Conservation (phyloP, 257 asterid genomes). For the Nicotiana sylvestris region DNA sequence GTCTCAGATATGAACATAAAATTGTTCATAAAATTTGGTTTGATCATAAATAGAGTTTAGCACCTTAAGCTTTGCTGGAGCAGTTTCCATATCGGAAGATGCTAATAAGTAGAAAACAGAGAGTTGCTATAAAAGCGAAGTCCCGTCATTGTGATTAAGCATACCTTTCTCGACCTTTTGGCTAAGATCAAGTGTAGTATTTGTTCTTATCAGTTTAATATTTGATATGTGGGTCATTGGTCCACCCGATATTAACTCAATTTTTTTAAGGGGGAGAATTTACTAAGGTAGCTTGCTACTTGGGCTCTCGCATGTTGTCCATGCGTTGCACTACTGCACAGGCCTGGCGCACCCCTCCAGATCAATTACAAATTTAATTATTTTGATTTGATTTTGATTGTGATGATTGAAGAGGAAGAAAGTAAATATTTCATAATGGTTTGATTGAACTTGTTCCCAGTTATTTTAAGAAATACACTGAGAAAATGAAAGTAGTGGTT, state of each 20-base stretch:
- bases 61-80: background rate
- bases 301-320: background rate
- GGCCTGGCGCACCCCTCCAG: background rate
- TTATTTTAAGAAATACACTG: background rate
- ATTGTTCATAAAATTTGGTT: background rate
- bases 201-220: background rate
- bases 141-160: rapidly evolving
- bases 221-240: background rate
- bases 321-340: background rate
- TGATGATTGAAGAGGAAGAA: too few relatives aligned
- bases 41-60: background rate
- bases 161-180: constrained; percentile 46
- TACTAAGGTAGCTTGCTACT: background rate
- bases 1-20: background rate
- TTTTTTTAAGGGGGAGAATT: background rate
- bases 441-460: too few relatives aligned
- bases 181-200: constrained; percentile 24
- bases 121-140: background rate
- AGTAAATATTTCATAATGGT: too few relatives aligned
- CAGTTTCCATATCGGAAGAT: background rate
- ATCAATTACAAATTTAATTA: too few relatives aligned
- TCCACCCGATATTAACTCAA: background rate
- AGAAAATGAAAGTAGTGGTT: background rate
- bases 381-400: too few relatives aligned
- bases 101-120: background rate